phyloP scores from a whole-genome alignment of 1,139 yeast species.

The Barnettozyma hawaiiensis region DNA sequence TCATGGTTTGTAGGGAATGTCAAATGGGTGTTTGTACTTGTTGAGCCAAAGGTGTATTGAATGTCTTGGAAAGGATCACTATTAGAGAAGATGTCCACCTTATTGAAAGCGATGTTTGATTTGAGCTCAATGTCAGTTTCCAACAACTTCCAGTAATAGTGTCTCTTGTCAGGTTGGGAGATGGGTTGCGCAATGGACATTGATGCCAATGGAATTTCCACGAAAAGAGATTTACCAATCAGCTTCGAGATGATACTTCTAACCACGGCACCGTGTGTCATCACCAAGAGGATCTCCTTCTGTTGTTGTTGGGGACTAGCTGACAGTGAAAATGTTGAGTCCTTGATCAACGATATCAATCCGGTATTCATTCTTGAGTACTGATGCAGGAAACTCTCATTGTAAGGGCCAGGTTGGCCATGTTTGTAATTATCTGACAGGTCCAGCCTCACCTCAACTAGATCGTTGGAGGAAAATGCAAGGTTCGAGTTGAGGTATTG shows the following conservation, averaged over 20 bases:
- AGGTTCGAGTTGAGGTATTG: slow-evolving; percentile 29
- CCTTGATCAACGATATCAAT: slow-evolving; percentile 21
- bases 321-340: slow-evolving; percentile 5
- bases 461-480: slow-evolving; percentile 17
- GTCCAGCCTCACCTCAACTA: slow-evolving; percentile 16
- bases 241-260: slow-evolving; percentile 23
- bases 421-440: slow-evolving; percentile 18
- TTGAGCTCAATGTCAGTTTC: slow-evolving; percentile 24
- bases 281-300: slow-evolving; percentile 19
- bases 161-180: slow-evolving; percentile 4
- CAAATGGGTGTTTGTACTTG: slow-evolving; percentile 11
- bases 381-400: slow-evolving; percentile 23
- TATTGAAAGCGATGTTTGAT: slow-evolving; percentile 6
- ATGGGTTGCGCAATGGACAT: slow-evolving; percentile 22
- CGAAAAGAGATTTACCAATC: slow-evolving; percentile 21
- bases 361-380: slow-evolving; percentile 20
- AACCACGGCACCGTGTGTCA: slow-evolving; percentile 28
- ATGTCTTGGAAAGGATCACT: slow-evolving; percentile 23
- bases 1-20: slow-evolving; percentile 16
- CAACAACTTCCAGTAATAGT: slow-evolving; percentile 19
- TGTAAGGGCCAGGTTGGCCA: slow-evolving; percentile 26
- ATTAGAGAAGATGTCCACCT: slow-evolving; percentile 18
- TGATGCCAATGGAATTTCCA: slow-evolving; percentile 25
- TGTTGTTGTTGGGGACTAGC: slow-evolving; percentile 10
- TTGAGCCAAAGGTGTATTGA: slow-evolving; percentile 19